Conservation (phyloP, 139 green algal species). For the Limnomonas spitsbergensis region DNA sequence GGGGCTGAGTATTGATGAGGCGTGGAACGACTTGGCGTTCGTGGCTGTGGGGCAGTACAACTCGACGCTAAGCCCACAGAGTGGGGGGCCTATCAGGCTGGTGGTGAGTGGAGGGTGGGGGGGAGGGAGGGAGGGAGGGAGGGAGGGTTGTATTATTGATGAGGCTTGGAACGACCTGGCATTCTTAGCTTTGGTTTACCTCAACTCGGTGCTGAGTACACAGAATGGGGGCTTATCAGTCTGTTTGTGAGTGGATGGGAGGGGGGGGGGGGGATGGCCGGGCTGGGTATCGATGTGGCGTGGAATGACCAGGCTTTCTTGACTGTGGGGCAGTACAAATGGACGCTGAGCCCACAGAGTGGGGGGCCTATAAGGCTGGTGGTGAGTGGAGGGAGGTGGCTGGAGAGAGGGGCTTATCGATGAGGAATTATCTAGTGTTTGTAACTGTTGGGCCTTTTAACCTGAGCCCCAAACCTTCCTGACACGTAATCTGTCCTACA, state of each 20-base stretch:
- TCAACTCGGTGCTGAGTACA: background rate
- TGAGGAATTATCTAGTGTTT: background rate
- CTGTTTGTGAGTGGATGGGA: background rate
- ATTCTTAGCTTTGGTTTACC: background rate
- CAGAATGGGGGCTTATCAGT: background rate
- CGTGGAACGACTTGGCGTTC: slow-evolving; percentile 17
- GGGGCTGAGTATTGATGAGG: slow-evolving; percentile 9
- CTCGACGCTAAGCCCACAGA: slow-evolving; percentile 13
- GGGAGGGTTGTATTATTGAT: background rate
- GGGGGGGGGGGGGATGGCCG: background rate
- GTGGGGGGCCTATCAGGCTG: background rate
- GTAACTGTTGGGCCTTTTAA: too few species aligned
- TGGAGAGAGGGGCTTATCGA: too few species aligned
- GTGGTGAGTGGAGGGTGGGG: background rate
- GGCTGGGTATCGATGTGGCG: background rate
- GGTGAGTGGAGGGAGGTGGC: too few species aligned
- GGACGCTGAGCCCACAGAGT: slow-evolving; percentile 4
- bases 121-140: too few species aligned
- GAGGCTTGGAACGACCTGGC: slow-evolving; percentile 12
- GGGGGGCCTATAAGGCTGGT: background rate
- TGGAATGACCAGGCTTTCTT: slow-evolving; percentile 17
- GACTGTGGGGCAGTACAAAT: slow-evolving; percentile 4
- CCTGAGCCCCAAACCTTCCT: too few species aligned
- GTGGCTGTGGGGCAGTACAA: slow-evolving; percentile 5
- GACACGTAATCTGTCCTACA: too few species aligned